phyloP scores from a whole-genome alignment of 2,329 filamentous ascomycete genomes.

The Colletotrichum spinosum region DNA sequence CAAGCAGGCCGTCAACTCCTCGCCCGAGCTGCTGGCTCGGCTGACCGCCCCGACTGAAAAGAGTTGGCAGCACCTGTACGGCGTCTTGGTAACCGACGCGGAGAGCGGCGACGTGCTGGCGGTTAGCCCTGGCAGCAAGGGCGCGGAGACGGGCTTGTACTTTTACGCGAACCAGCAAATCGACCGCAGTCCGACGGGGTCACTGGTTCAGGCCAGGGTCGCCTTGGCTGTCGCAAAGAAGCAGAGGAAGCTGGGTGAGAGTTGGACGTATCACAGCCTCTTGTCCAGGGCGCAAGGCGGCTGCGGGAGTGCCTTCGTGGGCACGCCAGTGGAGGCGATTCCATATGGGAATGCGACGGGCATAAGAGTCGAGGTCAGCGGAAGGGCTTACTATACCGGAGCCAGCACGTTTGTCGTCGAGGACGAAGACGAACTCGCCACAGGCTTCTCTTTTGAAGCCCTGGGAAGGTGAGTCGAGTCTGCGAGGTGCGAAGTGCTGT shows the following conservation, averaged over 20 bases:
- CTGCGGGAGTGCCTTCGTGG: slow-evolving; percentile 8
- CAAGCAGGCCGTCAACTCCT: slow-evolving; percentile 41
- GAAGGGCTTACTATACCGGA: slow-evolving; percentile 20
- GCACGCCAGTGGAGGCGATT: slow-evolving; percentile 19
- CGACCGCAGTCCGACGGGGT: slow-evolving; percentile 39
- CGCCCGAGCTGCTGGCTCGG: slow-evolving; percentile 39
- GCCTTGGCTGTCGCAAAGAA: slow-evolving; percentile 17
- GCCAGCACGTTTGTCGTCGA: slow-evolving; percentile 26
- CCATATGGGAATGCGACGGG: slow-evolving; percentile 1
- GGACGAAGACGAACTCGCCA: slow-evolving; percentile 13
- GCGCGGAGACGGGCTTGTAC: slow-evolving; percentile 55
- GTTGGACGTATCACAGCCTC: slow-evolving; percentile 26
- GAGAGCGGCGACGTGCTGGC: slow-evolving; percentile 41
- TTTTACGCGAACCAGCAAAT: slow-evolving; percentile 59
- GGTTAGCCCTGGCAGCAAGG: slow-evolving; percentile 32
- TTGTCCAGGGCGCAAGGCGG: slow-evolving; percentile 20
- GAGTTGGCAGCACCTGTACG: slow-evolving; percentile 52
- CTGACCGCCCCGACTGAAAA: slow-evolving; percentile 42
- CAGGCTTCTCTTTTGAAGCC: slow-evolving; percentile 25
- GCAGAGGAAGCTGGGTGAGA: slow-evolving; percentile 7
- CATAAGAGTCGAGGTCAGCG: slow-evolving; percentile 19
- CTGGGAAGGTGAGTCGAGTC: not conserved
- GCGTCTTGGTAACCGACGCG: slow-evolving; percentile 48
- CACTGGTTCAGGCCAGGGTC: slow-evolving; percentile 26
- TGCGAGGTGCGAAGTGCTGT: too few species aligned